Evolutionary conservation across 495 filamentous ascomycete genomes (phyloP).

Genomic region (Hyaloscypha variabilis): DNA sequence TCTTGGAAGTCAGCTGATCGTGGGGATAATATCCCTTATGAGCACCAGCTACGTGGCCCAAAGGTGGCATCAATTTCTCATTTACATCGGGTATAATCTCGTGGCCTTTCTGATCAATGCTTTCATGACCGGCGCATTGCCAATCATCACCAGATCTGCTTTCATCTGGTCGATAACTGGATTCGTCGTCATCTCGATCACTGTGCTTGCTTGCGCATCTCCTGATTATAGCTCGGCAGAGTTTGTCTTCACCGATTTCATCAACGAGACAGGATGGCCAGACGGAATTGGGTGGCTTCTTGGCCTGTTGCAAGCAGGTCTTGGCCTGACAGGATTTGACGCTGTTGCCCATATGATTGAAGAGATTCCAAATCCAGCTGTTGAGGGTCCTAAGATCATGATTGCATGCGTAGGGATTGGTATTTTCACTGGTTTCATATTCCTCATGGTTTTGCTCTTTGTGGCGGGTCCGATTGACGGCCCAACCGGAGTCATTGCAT

Average conservation of each 20-base stretch:
- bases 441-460: slow-evolving; percentile 67
- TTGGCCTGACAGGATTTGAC: slow-evolving; percentile 65
- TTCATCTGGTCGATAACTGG: slow-evolving; percentile 40
- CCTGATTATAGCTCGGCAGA: slow-evolving; percentile 37
- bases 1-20: slow-evolving; percentile 33
- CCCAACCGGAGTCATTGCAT: slow-evolving; percentile 55
- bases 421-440: slow-evolving; percentile 53
- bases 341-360: slow-evolving; percentile 65
- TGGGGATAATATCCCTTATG: slow-evolving; percentile 33
- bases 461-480: slow-evolving; percentile 59
- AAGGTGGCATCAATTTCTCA: slow-evolving; percentile 74
- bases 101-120: slow-evolving; percentile 68
- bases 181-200: slow-evolving; percentile 41
- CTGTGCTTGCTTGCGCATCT: slow-evolving; percentile 39
- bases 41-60: slow-evolving; percentile 49
- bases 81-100: slow-evolving; percentile 69
- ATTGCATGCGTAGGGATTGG: slow-evolving; percentile 39
- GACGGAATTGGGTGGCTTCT: slow-evolving; percentile 66
- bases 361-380: slow-evolving; percentile 41
- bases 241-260: slow-evolving; percentile 60
- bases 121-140: slow-evolving; percentile 62
- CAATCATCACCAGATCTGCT: slow-evolving; percentile 63
- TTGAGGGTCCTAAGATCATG: slow-evolving; percentile 41
- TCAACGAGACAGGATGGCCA: slow-evolving; percentile 64
- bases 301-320: slow-evolving; percentile 62